phyloP scores from a whole-genome alignment of 169 alveolate genomes.

The Cryptosporidium tyzzeri region DNA sequence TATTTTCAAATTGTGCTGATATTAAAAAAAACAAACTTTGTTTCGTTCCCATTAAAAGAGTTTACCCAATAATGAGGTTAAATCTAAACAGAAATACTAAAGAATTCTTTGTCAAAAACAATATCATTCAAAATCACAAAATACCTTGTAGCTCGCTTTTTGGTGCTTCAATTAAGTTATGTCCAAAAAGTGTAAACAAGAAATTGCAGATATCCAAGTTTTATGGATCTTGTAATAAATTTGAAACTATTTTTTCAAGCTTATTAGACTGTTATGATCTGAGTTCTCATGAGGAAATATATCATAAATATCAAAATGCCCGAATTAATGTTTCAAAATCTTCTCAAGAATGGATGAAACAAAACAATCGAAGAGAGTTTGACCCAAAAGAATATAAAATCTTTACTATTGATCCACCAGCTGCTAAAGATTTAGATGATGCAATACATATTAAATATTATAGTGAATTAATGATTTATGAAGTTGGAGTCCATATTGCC shows the following conservation, averaged over 20 bases:
- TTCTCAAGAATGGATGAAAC: slow-evolving; percentile 40
- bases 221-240: slow-evolving; percentile 11
- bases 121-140: neutral
- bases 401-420: slow-evolving; percentile 83
- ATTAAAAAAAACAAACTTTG: neutral
- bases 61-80: slow-evolving; percentile 17
- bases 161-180: neutral
- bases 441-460: slow-evolving; percentile 78
- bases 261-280: slow-evolving; percentile 7
- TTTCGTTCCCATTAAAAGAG: slow-evolving; percentile 24
- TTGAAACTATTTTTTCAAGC: neutral
- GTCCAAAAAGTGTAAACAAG: too few relatives aligned
- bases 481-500: slow-evolving; percentile 66
- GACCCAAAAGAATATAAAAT: slow-evolving; percentile 75
- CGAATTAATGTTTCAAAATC: neutral
- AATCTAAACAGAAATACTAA: neutral
- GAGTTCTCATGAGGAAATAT: neutral
- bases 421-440: slow-evolving; percentile 85
- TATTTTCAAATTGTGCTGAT: too few relatives aligned
- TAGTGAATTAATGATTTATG: slow-evolving; percentile 3
- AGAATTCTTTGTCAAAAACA: neutral
- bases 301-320: neutral
- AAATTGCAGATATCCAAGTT: neutral
- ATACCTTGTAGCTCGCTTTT: neutral
- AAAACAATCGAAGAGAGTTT: slow-evolving; percentile 44